A percentile compares a stretch with the other conserved stretches of the same genome.
These are phyloP conservation scores for Ilyonectria sp. DNA, from an alignment of 2,329 filamentous ascomycete genomes.

Conservation along the genomic window DNA sequence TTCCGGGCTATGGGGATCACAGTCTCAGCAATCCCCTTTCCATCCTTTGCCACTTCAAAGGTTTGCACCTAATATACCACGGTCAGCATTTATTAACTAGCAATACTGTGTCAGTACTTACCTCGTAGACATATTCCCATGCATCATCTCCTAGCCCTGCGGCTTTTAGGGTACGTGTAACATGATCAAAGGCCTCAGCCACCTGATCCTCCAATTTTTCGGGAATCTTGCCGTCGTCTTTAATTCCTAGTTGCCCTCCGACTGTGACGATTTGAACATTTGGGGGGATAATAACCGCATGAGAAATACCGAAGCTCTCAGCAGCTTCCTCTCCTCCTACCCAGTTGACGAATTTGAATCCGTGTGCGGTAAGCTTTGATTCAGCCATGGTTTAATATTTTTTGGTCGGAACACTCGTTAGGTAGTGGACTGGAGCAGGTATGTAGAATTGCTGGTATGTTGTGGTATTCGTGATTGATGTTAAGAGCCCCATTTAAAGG, in stretches of 20 bases:
- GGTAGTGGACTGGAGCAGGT: not conserved
- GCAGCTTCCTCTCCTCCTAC: conserved; percentile 23
- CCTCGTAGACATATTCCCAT: conserved; percentile 25
- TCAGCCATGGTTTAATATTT: not conserved
- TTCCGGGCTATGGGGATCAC: conserved; percentile 8
- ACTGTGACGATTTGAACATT: conserved; percentile 16
- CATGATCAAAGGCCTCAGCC: conserved; percentile 17
- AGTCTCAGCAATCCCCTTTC: conserved; percentile 13
- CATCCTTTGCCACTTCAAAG: conserved; percentile 16
- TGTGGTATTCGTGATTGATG: no score
- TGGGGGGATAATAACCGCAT: conserved; percentile 20
- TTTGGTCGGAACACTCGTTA: not conserved
- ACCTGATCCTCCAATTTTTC: conserved; percentile 21
- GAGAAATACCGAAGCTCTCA: conserved; percentile 19
- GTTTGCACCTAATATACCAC: conserved; percentile 11
- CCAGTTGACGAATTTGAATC: conserved; percentile 25
- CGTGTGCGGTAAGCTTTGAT: conserved; percentile 9
- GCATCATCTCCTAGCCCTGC: conserved; percentile 28
- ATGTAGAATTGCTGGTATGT: no score
- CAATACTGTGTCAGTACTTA: not conserved
- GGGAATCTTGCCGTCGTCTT: conserved; percentile 21
- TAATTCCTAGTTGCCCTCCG: conserved; percentile 21
- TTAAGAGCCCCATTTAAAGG: no score
- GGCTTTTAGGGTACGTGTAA: conserved; percentile 13
- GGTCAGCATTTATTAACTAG: not conserved